Evolutionary conservation across 2,329 filamentous ascomycete genomes (phyloP).

Genomic region (Pseudogymnoascus sp.): DNA sequence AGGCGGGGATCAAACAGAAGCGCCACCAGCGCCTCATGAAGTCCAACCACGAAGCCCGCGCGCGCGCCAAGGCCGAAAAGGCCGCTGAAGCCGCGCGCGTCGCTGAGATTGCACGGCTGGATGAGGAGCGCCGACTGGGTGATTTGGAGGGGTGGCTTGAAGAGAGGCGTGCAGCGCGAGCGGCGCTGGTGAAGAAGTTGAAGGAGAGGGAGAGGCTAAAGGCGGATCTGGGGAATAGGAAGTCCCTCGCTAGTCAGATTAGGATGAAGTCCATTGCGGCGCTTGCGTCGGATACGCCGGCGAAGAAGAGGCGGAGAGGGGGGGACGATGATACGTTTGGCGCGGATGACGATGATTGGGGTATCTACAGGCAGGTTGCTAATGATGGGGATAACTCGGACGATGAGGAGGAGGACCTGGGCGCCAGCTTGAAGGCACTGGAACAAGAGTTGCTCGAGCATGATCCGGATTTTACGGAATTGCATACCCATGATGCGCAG

Average conservation of each 20-base stretch:
- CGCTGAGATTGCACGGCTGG: conserved; percentile 75
- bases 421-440: conserved; percentile 62
- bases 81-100: conserved; percentile 80
- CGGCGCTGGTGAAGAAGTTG: conserved; percentile 68
- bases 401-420: conserved; percentile 82
- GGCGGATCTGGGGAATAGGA: conserved; percentile 90
- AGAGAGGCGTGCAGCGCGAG: conserved; percentile 69
- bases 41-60: conserved; percentile 86
- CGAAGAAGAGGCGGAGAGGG: conserved; percentile 75
- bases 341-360: conserved; percentile 96
- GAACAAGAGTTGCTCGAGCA: conserved; percentile 80
- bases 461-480: conserved; percentile 83
- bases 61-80: conserved; percentile 92
- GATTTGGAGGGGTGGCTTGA: conserved; percentile 82
- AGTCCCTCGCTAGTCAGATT: conserved; percentile 91
- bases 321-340: conserved; percentile 95
- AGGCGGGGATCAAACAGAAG: conserved; percentile 85
- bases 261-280: conserved; percentile 98
- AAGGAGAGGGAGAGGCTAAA: conserved; percentile 91
- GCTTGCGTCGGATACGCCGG: conserved; percentile 79
- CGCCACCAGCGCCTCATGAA: conserved; percentile 88
- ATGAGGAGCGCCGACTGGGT: conserved; percentile 75
- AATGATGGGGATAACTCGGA: conserved; percentile 78
- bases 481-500: conserved; percentile 86
- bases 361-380: conserved; percentile 87